Base-by-base conservation (phyloP, 805 yeast species). In the Candida suzukii region DNA sequence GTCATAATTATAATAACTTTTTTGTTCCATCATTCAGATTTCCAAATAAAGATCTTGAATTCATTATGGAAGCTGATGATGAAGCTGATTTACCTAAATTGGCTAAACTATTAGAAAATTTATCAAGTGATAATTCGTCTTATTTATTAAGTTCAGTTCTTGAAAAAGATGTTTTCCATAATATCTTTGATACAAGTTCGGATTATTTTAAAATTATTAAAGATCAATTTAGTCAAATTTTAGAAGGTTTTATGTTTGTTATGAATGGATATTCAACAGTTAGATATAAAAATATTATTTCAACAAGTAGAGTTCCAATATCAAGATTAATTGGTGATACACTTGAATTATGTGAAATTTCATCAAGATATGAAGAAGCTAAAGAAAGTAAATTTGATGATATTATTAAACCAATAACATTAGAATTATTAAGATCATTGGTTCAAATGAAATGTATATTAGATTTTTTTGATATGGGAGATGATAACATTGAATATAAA, bases 281-380 rank as follows among this genome's bases (percentile, higher is more conserved):
- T 11, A 39, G 21, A 5, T 22, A 17, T 17, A 20, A 35, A 16
- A 30, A 24, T 18, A 24, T 37, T 17, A 36, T 41, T 36, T 22
- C 46, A 9, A 32, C 37, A 19, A 40, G 61, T 19, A 51, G 46
- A 37, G 52, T 19, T 18, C 16, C 49, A 13, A 33, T 59, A 7
- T 54, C 67, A 1, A 46, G 47, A 5, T 41, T 64, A 13, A 51
- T 74, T 34, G 73, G 76, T 2, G 67, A 72, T 45, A 71, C 80
- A 0, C 68, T 83, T 21, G 67, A 73, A 20, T 74, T 79, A 70
- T 58, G 70, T 30, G 90, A 83, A 50, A 72, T 81, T 19, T 51
- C 80, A 0, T 67, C 79, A 1, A 68, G 90, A 53, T 53, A 71
- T n/a, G 70, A 71, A 1, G 40, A 35, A 2, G 21, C 24, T 10